Conservation (phyloP, 2,329 filamentous ascomycete species). For the Ambrosiella beaveri region DNA sequence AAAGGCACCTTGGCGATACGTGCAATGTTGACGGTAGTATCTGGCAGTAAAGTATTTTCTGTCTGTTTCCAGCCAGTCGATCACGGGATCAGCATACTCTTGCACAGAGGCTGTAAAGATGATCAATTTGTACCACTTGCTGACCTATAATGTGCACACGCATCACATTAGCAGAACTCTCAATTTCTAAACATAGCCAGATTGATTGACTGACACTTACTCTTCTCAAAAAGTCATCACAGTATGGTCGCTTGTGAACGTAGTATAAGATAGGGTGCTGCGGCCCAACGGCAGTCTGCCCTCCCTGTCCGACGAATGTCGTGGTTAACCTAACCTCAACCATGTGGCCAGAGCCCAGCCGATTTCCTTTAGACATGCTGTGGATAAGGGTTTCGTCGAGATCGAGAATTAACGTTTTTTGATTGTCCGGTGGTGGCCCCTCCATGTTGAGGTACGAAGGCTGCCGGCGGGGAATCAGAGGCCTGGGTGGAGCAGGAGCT, state of each 20-base stretch:
- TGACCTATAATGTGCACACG: conserved; percentile 36
- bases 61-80: conserved; percentile 95
- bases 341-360: conserved; percentile 96
- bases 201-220: conserved; percentile 24
- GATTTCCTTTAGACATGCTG: conserved; percentile 88
- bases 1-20: conserved; percentile 83
- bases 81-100: conserved; percentile 95
- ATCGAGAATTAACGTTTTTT: conserved; percentile 90
- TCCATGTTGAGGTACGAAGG: conserved; percentile 64
- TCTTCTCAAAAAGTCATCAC: conserved; percentile 86
- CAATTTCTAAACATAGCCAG: background rate
- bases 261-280: conserved; percentile 97
- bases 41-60: conserved; percentile 87
- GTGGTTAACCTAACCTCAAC: conserved; percentile 85
- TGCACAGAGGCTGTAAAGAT: conserved; percentile 95
- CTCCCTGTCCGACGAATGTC: conserved; percentile 47
- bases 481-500: conserved; percentile 72
- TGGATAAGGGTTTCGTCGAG: conserved; percentile 96
- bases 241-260: conserved; percentile 92
- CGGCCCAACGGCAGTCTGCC: conserved; percentile 51
- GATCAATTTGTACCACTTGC: conserved; percentile 96
- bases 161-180: conserved; percentile 14
- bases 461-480: conserved; percentile 73
- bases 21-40: conserved; percentile 96
- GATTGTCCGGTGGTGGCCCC: conserved; percentile 36